phyloP scores from a whole-genome alignment of 441 rosid genomes.

The Isatis lusitanica region DNA sequence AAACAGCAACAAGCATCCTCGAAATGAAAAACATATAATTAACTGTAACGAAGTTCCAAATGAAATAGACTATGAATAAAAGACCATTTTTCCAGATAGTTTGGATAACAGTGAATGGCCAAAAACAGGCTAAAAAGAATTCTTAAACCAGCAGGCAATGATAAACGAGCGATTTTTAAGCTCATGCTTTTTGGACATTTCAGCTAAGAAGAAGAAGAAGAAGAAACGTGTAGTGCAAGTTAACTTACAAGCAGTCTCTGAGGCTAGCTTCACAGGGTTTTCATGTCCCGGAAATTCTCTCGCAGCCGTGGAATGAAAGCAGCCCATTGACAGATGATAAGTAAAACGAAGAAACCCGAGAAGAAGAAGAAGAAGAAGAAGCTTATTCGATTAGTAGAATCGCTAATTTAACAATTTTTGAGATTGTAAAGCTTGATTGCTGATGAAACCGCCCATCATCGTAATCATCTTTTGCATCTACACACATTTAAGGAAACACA shows the following conservation, averaged over 20 bases:
- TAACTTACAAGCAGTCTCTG: slow-evolving; percentile 82
- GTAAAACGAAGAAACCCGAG: slow-evolving; percentile 2
- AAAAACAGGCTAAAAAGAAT: no score
- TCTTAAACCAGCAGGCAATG: not conserved
- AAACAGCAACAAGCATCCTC: not conserved
- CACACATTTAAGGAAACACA: not conserved
- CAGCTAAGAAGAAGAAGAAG: not conserved
- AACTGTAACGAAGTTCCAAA: not conserved
- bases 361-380: not conserved
- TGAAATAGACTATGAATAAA: not conserved
- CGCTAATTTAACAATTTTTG: not conserved
- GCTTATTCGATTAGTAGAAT: not conserved
- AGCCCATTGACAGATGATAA: slow-evolving; percentile 68
- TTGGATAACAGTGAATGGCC: not conserved
- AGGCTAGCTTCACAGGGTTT: slow-evolving; percentile 73
- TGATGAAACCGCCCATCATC: not conserved
- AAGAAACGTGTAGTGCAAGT: slow-evolving; percentile 24
- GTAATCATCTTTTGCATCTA: slow-evolving; percentile 15
- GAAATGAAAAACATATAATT: not conserved
- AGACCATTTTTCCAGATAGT: not conserved
- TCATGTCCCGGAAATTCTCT: slow-evolving; percentile 67
- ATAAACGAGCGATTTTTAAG: not conserved
- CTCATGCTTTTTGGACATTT: not conserved
- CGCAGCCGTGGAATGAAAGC: slow-evolving; percentile 65
- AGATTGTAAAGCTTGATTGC: not conserved